Evolutionary conservation across 2,329 filamentous ascomycete genomes (phyloP).

Genomic region (Cladobotryum protrusum): DNA sequence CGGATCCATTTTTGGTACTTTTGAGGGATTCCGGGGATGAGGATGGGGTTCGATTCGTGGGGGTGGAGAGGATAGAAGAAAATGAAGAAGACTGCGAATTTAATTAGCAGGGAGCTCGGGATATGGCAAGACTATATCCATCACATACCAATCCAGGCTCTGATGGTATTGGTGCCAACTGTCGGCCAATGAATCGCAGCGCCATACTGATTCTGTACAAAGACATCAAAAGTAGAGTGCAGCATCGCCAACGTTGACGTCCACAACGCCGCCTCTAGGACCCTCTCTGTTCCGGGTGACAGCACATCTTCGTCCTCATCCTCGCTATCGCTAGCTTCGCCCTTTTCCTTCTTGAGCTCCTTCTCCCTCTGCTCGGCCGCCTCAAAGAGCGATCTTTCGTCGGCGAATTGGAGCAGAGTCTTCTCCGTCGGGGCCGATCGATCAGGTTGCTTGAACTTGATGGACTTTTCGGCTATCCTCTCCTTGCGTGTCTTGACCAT

Average conservation of each 20-base stretch:
- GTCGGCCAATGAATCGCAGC: conserved; percentile 54
- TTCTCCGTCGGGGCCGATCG: conserved; percentile 53
- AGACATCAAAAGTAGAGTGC: conserved; percentile 71
- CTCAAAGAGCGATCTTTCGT: conserved; percentile 54
- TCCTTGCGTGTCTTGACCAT: conserved; percentile 49
- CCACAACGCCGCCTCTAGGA: conserved; percentile 53
- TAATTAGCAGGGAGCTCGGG: too few relatives aligned
- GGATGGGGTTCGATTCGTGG: conserved; percentile 40
- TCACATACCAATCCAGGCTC: conserved; percentile 45
- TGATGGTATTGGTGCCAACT: conserved; percentile 46
- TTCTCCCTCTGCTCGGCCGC: conserved; percentile 36
- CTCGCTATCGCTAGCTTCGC: conserved; percentile 13
- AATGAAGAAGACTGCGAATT: conserved; percentile 44
- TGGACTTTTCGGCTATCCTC: conserved; percentile 39
- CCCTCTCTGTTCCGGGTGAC: conserved; percentile 41
- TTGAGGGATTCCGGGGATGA: conserved; percentile 45
- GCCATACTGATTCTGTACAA: conserved; percentile 76
- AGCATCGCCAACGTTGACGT: conserved; percentile 60
- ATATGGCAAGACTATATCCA: too few relatives aligned
- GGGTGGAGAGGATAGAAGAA: conserved; percentile 54
- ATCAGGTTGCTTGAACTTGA: conserved; percentile 65
- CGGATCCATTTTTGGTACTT: conserved; percentile 43
- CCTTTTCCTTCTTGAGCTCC: conserved; percentile 21
- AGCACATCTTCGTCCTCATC: conserved; percentile 30
- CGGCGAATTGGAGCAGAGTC: conserved; percentile 68